phyloP scores from a whole-genome alignment of 2,329 filamentous ascomycete genomes.

The Trichoderma sp. region DNA sequence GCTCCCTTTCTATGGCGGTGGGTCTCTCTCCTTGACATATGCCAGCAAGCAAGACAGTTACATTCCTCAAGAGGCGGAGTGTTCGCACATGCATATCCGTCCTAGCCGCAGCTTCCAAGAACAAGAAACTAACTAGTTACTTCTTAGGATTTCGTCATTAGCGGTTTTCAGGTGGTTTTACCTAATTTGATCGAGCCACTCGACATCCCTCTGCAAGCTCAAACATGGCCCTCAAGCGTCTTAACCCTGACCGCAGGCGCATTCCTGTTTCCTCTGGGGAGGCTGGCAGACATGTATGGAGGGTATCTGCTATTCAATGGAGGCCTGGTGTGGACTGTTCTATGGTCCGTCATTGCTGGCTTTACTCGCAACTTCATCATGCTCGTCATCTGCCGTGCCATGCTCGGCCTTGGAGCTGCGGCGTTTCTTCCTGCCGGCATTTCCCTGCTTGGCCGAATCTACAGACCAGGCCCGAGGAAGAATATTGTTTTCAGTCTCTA shows the following conservation, averaged over 20 bases:
- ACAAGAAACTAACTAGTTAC: neutral
- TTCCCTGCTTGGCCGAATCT: constrained; percentile 62
- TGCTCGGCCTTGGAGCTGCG: constrained; percentile 66
- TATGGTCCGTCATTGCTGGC: constrained; percentile 64
- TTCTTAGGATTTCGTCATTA: constrained; percentile 65
- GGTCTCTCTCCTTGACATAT: constrained; percentile 25
- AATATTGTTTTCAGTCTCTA: constrained; percentile 61
- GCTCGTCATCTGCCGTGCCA: constrained; percentile 65
- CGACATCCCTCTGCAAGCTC: constrained; percentile 57
- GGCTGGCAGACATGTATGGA: constrained; percentile 56
- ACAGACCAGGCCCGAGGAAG: constrained; percentile 66
- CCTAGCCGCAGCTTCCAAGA: neutral
- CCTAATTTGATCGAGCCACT: constrained; percentile 61
- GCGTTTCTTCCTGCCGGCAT: constrained; percentile 67
- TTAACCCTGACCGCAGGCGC: constrained; percentile 54
- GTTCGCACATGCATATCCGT: neutral
- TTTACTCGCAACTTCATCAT: constrained; percentile 62
- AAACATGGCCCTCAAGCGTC: constrained; percentile 62
- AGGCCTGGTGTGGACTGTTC: constrained; percentile 57
- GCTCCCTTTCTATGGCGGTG: constrained; percentile 58
- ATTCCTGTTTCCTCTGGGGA: constrained; percentile 61
- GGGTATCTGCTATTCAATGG: constrained; percentile 55
- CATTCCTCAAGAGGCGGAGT: constrained; percentile 3
- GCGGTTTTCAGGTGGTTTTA: constrained; percentile 69
- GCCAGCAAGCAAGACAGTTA: neutral